A percentile compares a stretch with the other conserved stretches of the same genome.
phyloP scores from a whole-genome alignment of 2,329 filamentous ascomycete species.

The Talaromyces sp. region DNA sequence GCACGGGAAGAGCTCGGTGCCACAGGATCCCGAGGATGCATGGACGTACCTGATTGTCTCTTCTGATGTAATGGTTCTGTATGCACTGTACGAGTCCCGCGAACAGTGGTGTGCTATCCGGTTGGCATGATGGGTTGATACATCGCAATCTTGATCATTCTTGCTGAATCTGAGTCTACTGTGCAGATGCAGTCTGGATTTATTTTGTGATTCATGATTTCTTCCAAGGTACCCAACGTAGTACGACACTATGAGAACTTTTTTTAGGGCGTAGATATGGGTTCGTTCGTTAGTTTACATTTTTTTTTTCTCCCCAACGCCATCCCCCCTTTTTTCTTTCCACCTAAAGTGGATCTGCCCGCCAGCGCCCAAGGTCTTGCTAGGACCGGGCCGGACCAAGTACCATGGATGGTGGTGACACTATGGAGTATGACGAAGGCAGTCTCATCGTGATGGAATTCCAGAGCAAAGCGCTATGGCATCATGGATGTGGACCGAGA shows the following conservation, averaged over 20 bases:
- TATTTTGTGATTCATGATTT: not conserved
- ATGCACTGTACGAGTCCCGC: not conserved
- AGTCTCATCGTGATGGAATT: too few species aligned
- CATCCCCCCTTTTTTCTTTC: not conserved
- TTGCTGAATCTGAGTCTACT: not conserved
- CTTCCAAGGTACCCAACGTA: not conserved
- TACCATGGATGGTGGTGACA: not conserved
- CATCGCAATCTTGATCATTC: not conserved
- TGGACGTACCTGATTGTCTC: slow-evolving; percentile 1
- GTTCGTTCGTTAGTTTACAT: not conserved
- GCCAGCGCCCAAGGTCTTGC: not conserved
- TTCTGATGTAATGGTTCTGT: not conserved
- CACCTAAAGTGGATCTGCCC: not conserved
- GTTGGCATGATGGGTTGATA: not conserved
- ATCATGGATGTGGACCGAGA: slow-evolving; percentile 3
- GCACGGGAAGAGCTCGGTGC: not conserved
- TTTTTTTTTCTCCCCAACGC: not conserved
- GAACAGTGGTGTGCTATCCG: not conserved
- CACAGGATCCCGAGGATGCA: slow-evolving; percentile 1
- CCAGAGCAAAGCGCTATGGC: not conserved
- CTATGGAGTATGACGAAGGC: too few species aligned
- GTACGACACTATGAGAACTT: not conserved
- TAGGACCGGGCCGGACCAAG: slow-evolving; percentile 1
- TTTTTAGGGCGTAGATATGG: not conserved
- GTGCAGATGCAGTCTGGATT: too few species aligned